Evolutionary conservation across 495 filamentous ascomycete species (phyloP), one percentile per base, ranked within the genome.

Genomic region (Xanthoparmelia taractica): DNA sequence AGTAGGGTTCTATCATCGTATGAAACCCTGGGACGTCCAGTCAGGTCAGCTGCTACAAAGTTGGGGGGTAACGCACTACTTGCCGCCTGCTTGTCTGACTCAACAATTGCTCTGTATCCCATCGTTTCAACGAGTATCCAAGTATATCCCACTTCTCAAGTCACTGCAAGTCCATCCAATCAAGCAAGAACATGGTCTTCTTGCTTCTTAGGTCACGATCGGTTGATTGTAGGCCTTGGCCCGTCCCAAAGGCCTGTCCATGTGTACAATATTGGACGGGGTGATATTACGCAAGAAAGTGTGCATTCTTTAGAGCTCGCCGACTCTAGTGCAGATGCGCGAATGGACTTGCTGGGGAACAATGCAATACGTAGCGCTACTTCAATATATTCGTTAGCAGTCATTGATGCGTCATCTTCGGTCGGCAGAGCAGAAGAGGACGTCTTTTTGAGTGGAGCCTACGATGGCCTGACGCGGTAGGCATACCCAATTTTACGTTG

Each of bases 361-460:
- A 34, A 50, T 20, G 34, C 12, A 17, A 10, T 29, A 29, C 38
- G 33, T 27, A 47, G 48, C 8, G 20, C 37, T 45, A 69, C 43
- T 48, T 70, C 63, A 58, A 66, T 66, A 56, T 69, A 82, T 63
- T 77, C 83, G 8, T 79, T 85, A 23, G 72, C 77, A 1, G 76
- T 84, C 7, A 68, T 87, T 2, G 73, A 79, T 36, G 52, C 64
- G 2, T 68, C 61, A 57, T 76, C 67, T 45, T 63, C 61, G 31
- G 70, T 52, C 36, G 71, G 66, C 57, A 67, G 33, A 8, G 66
- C 66, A 15, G 64, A 71, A 4, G 81, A 81, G 2, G 72, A 87
- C 47, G 69, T 82, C 2, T 87, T 88, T 56, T 74, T 89, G 7
- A 79, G 80, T 33, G 84, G 84, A 7, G 85, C 84, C 73, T 84